Percentiles rank a stretch among this genome's conserved stretches.
Conservation (phyloP, 2,329 filamentous ascomycete species). For the Xylariaceae sp. region DNA sequence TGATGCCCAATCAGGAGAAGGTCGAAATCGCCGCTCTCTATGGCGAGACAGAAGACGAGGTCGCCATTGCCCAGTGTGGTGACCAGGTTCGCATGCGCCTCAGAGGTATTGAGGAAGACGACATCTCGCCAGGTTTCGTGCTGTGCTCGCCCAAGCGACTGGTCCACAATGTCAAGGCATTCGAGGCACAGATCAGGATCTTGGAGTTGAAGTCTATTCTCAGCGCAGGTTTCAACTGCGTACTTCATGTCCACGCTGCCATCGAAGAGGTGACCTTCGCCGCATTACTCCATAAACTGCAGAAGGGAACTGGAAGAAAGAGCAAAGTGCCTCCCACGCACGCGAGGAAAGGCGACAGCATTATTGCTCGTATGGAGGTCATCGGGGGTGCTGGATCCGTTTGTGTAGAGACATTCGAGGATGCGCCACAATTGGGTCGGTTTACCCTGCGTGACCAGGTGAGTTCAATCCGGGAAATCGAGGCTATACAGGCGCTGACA, state of each 20-base stretch:
- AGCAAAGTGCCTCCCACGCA: conserved; percentile 92
- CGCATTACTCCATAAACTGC: conserved; percentile 84
- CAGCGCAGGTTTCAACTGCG: conserved; percentile 94
- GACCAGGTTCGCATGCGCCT: conserved; percentile 92
- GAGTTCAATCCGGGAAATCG: conserved; percentile 29
- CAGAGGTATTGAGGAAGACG: conserved; percentile 95
- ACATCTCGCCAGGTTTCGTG: conserved; percentile 92
- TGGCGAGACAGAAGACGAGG: conserved; percentile 94
- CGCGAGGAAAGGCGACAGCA: conserved; percentile 75
- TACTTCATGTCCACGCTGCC: conserved; percentile 93
- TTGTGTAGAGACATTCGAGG: conserved; percentile 91
- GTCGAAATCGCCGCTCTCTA: conserved; percentile 83
- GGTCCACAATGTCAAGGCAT: conserved; percentile 83
- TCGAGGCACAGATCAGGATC: conserved; percentile 96
- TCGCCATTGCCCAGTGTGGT: conserved; percentile 77
- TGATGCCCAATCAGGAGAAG: conserved; percentile 92
- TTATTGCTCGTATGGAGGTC: conserved; percentile 89
- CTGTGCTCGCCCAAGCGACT: conserved; percentile 91
- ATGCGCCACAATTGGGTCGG: conserved; percentile 90
- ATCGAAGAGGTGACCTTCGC: conserved; percentile 96
- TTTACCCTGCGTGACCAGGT: conserved; percentile 89
- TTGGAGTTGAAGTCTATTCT: conserved; percentile 93
- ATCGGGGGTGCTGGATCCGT: conserved; percentile 79
- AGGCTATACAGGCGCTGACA: neutral
- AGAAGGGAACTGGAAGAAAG: conserved; percentile 91